Conservation (phyloP, 2,329 filamentous ascomycete genomes). For the Aspergillus pseudoterreus region DNA sequence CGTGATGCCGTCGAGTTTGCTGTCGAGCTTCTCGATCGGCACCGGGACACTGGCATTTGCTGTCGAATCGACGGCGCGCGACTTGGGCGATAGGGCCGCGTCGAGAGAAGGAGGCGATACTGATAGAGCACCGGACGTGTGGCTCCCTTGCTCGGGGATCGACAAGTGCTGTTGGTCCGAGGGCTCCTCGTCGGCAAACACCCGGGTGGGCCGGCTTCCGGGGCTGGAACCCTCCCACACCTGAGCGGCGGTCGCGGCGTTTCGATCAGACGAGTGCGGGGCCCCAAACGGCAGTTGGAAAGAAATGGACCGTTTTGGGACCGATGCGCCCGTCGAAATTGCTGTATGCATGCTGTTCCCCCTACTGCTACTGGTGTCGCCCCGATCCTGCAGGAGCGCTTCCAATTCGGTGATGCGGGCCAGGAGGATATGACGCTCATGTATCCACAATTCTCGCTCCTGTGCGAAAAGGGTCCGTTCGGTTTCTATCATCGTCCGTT, state of each 20-base stretch:
- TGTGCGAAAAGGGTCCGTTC: slow-evolving; percentile 40
- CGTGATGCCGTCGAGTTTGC: slow-evolving; percentile 45
- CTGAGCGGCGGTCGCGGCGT: slow-evolving; percentile 22
- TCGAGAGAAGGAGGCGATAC: slow-evolving; percentile 32
- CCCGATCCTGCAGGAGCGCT: slow-evolving; percentile 23
- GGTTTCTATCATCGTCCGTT: slow-evolving; percentile 36
- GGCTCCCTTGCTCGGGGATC: slow-evolving; percentile 24
- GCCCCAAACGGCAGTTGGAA: slow-evolving; percentile 13
- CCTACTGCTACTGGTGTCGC: slow-evolving; percentile 5
- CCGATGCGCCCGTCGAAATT: slow-evolving; percentile 6
- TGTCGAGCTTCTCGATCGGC: slow-evolving; percentile 46
- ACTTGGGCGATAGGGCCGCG: slow-evolving; percentile 36
- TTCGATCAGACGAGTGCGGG: slow-evolving; percentile 6
- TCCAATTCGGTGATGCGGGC: slow-evolving; percentile 42
- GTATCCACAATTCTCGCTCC: slow-evolving; percentile 43
- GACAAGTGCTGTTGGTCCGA: slow-evolving; percentile 20
- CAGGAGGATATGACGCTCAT: slow-evolving; percentile 40
- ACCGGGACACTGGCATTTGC: slow-evolving; percentile 35
- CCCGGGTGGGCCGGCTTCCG: slow-evolving; percentile 38
- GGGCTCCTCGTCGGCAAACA: slow-evolving; percentile 38
- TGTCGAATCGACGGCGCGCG: slow-evolving; percentile 30
- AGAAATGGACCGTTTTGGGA: slow-evolving; percentile 6
- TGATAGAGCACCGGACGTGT: slow-evolving; percentile 5
- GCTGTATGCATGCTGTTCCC: slow-evolving; percentile 6
- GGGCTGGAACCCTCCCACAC: slow-evolving; percentile 45